Evolutionary conservation across 2,329 filamentous ascomycete genomes (phyloP).

Genomic region (Alternaria sp.): DNA sequence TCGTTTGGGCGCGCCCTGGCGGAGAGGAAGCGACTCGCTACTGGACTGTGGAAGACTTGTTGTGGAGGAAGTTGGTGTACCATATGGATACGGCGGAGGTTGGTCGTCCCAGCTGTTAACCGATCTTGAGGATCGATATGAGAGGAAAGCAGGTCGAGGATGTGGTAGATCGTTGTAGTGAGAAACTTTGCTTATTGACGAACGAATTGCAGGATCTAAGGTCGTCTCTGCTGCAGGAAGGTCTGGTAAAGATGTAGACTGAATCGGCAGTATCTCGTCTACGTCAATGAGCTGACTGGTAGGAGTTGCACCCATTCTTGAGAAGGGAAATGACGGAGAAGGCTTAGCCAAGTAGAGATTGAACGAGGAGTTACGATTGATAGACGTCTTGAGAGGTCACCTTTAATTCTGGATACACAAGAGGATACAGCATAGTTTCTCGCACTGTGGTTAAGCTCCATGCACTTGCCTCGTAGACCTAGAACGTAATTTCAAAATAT

Average conservation of each 20-base stretch:
- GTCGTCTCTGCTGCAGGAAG: not conserved
- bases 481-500: not conserved
- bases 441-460: not conserved
- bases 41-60: not conserved
- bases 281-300: not conserved
- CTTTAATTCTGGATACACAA: not conserved
- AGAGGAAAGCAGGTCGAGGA: conserved; percentile 8
- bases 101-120: conserved; percentile 6
- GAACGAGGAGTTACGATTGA: not conserved
- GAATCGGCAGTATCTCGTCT: not conserved
- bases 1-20: conserved; percentile 1
- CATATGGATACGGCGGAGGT: conserved; percentile 2
- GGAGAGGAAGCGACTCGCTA: conserved; percentile 11
- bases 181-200: not conserved
- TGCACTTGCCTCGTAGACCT: not conserved
- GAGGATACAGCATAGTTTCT: not conserved
- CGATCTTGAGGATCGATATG: not conserved
- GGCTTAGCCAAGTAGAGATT: not conserved
- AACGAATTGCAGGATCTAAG: not conserved
- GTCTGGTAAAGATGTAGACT: not conserved
- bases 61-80: not conserved
- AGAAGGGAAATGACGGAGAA: not conserved
- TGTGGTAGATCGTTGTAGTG: not conserved
- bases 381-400: not conserved
- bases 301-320: not conserved